These are phyloP conservation scores for Gossypium herbaceum DNA, from an alignment of 345 rosid species.

Conservation along the genomic window DNA sequence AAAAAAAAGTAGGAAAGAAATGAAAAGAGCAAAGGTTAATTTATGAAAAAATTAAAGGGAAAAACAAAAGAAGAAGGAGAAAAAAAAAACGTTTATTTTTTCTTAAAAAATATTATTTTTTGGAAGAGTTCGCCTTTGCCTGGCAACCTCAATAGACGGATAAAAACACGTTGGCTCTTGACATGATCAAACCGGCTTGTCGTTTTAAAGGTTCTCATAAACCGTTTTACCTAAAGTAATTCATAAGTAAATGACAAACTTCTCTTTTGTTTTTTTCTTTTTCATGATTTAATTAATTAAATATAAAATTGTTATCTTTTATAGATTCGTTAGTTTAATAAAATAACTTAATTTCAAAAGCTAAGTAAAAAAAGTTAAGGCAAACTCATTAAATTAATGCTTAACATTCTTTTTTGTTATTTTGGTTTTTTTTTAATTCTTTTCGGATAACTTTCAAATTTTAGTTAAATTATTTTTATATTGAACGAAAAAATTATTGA, in stretches of 20 bases:
- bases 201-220: neutral
- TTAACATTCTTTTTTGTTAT: no score
- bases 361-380: no score
- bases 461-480: no score
- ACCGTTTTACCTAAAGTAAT: neutral
- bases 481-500: no score
- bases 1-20: neutral
- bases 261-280: neutral
- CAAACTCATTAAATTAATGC: no score
- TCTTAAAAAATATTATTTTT: neutral
- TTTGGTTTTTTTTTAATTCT: no score
- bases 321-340: no score
- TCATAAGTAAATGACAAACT: neutral
- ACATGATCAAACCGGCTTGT: neutral
- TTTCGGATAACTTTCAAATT: no score
- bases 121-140: neutral
- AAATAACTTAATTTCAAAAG: no score
- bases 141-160: constrained; percentile 2
- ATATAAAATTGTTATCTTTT: neutral
- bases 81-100: neutral
- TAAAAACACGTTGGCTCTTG: constrained; percentile 1
- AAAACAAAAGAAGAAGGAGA: neutral
- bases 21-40: neutral
- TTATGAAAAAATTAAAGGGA: neutral
- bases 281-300: neutral